Evolutionary conservation across 441 rosid genomes (phyloP).

Genomic region (Viola pubescens): DNA sequence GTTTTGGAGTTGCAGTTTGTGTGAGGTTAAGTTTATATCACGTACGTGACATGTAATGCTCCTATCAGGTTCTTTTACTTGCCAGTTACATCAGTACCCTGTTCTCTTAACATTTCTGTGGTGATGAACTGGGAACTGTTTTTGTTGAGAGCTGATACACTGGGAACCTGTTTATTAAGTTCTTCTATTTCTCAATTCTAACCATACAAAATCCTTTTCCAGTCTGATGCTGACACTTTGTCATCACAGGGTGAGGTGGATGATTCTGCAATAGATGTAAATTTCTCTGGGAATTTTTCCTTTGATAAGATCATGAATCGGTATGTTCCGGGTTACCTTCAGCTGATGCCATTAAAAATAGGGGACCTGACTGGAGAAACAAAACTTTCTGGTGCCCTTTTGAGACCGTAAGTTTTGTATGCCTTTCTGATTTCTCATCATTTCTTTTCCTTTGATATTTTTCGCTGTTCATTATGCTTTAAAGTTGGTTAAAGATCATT

Average conservation of each 20-base stretch:
- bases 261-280: constrained; percentile 86
- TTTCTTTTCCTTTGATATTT: constrained; percentile 11
- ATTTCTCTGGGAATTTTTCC: constrained; percentile 82
- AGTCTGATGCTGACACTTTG: constrained; percentile 21
- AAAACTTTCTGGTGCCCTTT: constrained; percentile 90
- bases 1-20: too few relatives aligned
- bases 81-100: too few relatives aligned
- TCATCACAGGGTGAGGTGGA: constrained; percentile 84
- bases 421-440: constrained; percentile 18
- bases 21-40: too few relatives aligned
- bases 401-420: constrained; percentile 69
- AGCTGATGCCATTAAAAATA: constrained; percentile 57
- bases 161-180: constrained; percentile 7
- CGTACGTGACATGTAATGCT: too few relatives aligned
- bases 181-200: constrained; percentile 4
- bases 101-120: too few relatives aligned
- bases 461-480: constrained; percentile 14
- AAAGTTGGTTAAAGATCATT: constrained; percentile 19
- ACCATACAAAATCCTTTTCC: constrained; percentile 1
- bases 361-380: constrained; percentile 97
- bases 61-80: too few relatives aligned
- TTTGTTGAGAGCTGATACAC: constrained; percentile 3
- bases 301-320: constrained; percentile 79
- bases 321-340: constrained; percentile 66
- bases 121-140: not conserved